Evolutionary conservation across 2,329 filamentous ascomycete genomes (phyloP), one percentile per base, ranked within the genome.

Genomic region (Didymella pinodella): DNA sequence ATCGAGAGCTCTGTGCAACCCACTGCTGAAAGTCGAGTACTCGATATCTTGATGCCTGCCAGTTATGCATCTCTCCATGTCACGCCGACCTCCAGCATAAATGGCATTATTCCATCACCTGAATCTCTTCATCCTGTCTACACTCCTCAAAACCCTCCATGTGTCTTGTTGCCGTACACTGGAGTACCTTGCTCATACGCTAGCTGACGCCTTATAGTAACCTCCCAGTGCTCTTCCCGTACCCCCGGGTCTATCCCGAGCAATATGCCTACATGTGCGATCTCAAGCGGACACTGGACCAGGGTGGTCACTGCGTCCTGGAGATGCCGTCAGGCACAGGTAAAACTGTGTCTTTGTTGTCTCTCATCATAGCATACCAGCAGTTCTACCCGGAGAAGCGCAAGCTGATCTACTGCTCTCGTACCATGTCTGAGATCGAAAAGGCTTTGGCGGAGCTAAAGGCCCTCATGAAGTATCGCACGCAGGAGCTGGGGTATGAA

Each of bases 371-470:
- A 57, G 94, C 95, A 41, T 99, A 99, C 72, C 96, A 99, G 78
- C 91, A 95, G 75, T 89, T 93, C 75, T 93, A 94, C 71, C 92
- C 93, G 3, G 92, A 97, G 74, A 92, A 95, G 70, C 86, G 96
- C 55, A 99, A 99, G 79, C 87, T 99, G 50, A 97, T 99, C 55
- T 99, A 99, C 79, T 99, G 95, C 82, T 99, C 95, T 64, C 93
- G 95, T 88, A 99, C 95, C 56, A 99, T 99, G 93, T 99, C 95
- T 36, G 95, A 99, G 81, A 99, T 99, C 72, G 95, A 99, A 76
- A 99, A 99, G 80, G 95, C 96, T 0, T 80, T 99, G 51, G 91
- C 92, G 10, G 95, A 99, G 78, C 77, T 99, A 68, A 93, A 95
- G 76, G 89, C 88, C 25, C 80, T 99, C 52, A 99, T 99, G 93